A percentile compares a stretch with the other conserved stretches of the same genome.
These are phyloP conservation scores for Podospora conica DNA, from an alignment of 495 filamentous ascomycete genomes.

Conservation along the genomic window DNA sequence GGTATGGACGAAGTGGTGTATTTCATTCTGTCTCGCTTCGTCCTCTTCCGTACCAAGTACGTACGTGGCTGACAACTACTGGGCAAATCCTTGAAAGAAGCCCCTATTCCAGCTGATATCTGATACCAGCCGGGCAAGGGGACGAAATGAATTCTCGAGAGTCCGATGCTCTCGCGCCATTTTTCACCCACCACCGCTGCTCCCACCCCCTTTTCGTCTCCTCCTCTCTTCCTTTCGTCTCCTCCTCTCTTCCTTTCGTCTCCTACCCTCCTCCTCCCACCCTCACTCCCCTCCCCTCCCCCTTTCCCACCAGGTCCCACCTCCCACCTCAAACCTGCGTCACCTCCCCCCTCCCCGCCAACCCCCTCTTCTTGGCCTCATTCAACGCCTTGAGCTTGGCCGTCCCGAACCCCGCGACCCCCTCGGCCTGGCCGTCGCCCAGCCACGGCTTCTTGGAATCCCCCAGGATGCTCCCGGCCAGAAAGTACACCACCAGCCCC, in stretches of 20 bases:
- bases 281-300: neutral
- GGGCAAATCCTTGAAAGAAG: neutral
- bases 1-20: neutral
- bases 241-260: neutral
- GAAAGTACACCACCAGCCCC: slow-evolving; percentile 76
- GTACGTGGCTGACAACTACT: neutral
- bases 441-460: slow-evolving; percentile 95
- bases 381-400: slow-evolving; percentile 74
- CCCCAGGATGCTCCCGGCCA: slow-evolving; percentile 69
- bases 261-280: neutral
- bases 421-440: slow-evolving; percentile 73
- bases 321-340: neutral
- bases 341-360: slow-evolving; percentile 11
- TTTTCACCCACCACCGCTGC: neutral
- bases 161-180: neutral
- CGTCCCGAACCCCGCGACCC: slow-evolving; percentile 77
- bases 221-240: too few species aligned
- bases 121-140: neutral
- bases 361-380: slow-evolving; percentile 34
- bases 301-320: neutral
- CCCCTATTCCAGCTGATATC: neutral
- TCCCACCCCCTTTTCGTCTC: neutral
- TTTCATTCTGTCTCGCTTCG: neutral
- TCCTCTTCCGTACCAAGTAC: too few species aligned
- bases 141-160: neutral